Evolutionary conservation across 306 rosid genomes (phyloP), one percentile per base, ranked within the genome.

Genomic region (Dicorynia guianensis): DNA sequence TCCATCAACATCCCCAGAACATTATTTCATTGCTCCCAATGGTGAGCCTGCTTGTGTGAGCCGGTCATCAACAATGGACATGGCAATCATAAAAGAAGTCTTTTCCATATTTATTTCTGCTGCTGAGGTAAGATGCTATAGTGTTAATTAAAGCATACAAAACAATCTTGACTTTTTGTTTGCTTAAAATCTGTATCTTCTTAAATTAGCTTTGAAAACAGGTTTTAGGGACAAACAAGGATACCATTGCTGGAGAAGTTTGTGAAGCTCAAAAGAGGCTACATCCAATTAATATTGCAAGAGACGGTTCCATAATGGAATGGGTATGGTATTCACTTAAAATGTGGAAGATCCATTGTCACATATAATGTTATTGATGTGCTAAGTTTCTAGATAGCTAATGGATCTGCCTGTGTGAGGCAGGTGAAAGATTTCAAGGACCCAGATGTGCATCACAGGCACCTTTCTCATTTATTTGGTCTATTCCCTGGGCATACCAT

Each of bases 1-100:
- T 58, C 97, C 97, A 35, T 91, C 97, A 62, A 91, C 97, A 71
- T 91, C 97, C 59, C 97, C 97, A 5, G 97, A 91, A 57, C 97
- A 91, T 76, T 55, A 50, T 80, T 91, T 91, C 66, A 70, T 76
- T 50, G 87, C 97, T 68, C 87, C 94, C 54, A 87, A 86, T 38
- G 91, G 93, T 48, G 83, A 91, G 82, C 91, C 70, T 50, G 97
- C 97, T 74, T 74, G 91, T 54, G 97, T 91, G 64, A 87, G 93
- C 85, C 80, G 80, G 80, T 91, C 95, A 49, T 63, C 97, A 66
- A 91, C 95, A 55, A 91, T 91, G 97, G 95, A 91, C 77, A 80
- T 86, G 55, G 65, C 93, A 47, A 87, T 91, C 79, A 81, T 89
- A 20, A 83, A 79, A 39, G 97, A 91, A 85, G 89, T 91, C 64